Evolutionary conservation across 352 stramenopile species (phyloP), one percentile per base, ranked within the genome.

Genomic region (Poterioochromonas sp.): DNA sequence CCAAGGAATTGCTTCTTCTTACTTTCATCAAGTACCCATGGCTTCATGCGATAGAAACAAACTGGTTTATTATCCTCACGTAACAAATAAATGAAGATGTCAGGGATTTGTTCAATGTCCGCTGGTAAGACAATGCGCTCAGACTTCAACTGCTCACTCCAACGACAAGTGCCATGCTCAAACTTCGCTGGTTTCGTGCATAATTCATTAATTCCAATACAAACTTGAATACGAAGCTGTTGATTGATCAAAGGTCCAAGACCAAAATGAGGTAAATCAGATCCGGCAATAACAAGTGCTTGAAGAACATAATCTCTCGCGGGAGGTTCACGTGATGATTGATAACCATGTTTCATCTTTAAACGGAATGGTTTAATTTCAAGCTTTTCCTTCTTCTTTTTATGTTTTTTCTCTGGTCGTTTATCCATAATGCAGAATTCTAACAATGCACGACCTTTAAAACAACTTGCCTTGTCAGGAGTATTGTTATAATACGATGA

Each of bases 81-180:
- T 80, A 87, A 90, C 40, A 95, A 76, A 73, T 95, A 92, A 76
- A 95, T 79, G 76, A 95, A 94, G 63, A 94, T 85, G 58, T 95
- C 89, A 0, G 90, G 90, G 12, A 83, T 78, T 11, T 91, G 60
- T 32, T 91, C 85, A 76, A 90, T 85, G 51, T 85, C 82, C 2
- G 76, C 70, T 18, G 81, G 79, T 22, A 83, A 43, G 1, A 86
- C 85, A 0, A 93, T 79, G 34, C 90, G 68, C 81, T 92, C 89
- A 54, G 88, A 89, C 51, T 92, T 87, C 26, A 78, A 60, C n/a
- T 78, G n/a, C 58, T 83, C 78, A 58, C 43, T 60, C 43, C 74
- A 74, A 39, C 32, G 34, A 43, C 26, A 64, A 49, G 80, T 18
- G 11, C 71, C 71, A 35, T 65, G 71, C 26, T 78, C 47, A 1